Percentiles rank a stretch among this genome's conserved stretches.
Evolutionary conservation across 352 stramenopile genomes (phyloP).

Genomic region (Globisporangium paroecandrum): DNA sequence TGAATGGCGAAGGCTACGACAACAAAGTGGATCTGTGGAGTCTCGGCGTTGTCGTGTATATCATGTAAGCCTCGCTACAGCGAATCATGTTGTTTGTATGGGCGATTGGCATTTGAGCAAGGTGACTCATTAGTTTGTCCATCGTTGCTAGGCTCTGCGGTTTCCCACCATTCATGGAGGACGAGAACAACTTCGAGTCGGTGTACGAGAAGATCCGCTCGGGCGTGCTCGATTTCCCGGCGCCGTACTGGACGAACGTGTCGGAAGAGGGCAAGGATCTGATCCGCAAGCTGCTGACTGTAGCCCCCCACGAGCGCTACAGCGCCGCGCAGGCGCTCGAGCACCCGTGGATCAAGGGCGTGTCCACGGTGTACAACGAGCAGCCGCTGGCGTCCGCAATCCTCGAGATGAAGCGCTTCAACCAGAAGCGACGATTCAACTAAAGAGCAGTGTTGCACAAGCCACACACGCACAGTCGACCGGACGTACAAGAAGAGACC

Average conservation of each 20-base stretch:
- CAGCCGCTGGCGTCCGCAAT: constrained; percentile 79
- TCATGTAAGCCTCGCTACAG: constrained; percentile 57
- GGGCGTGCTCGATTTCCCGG: constrained; percentile 70
- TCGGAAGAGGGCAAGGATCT: constrained; percentile 82
- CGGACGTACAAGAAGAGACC: background rate
- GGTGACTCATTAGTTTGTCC: background rate
- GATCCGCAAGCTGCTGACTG: constrained; percentile 76
- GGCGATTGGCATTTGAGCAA: background rate
- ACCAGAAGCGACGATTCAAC: constrained; percentile 85
- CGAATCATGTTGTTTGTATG: background rate
- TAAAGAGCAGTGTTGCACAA: constrained; percentile 21
- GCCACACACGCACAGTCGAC: background rate
- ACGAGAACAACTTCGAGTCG: constrained; percentile 78
- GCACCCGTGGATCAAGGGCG: constrained; percentile 85
- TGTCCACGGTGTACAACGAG: constrained; percentile 64
- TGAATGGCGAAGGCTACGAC: constrained; percentile 84
- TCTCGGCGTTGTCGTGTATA: constrained; percentile 84
- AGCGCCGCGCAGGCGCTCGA: constrained; percentile 66
- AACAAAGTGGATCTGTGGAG: constrained; percentile 87
- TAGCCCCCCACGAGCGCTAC: constrained; percentile 67
- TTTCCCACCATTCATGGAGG: constrained; percentile 79
- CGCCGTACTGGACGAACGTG: constrained; percentile 85
- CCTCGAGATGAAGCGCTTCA: constrained; percentile 88
- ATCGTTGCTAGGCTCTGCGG: constrained; percentile 54
- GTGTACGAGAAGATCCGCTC: constrained; percentile 86